A percentile compares a stretch with the other conserved stretches of the same genome.
These are phyloP conservation scores for Penicillium sp. DNA, from an alignment of 2,329 filamentous ascomycete species.

Conservation along the genomic window DNA sequence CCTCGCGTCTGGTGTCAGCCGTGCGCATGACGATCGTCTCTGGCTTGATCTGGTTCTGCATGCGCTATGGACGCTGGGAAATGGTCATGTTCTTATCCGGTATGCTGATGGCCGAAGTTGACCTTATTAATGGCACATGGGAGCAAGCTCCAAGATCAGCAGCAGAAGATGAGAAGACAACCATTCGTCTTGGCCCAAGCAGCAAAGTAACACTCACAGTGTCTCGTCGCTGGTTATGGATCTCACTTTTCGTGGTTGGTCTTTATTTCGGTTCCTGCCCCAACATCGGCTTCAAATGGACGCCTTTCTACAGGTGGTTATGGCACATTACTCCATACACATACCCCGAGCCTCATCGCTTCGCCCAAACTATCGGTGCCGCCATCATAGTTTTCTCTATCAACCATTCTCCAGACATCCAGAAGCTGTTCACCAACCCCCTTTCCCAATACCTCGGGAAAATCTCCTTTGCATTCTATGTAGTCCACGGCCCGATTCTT, in stretches of 20 bases:
- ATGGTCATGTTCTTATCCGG: constrained; percentile 45
- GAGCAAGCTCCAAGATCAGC: constrained; percentile 18
- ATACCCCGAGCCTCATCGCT: constrained; percentile 47
- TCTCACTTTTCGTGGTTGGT: constrained; percentile 40
- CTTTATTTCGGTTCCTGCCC: constrained; percentile 48
- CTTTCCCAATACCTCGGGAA: constrained; percentile 50
- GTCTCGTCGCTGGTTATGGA: constrained; percentile 37
- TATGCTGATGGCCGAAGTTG: constrained; percentile 47
- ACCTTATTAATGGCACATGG: constrained; percentile 44
- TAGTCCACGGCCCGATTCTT: constrained; percentile 49
- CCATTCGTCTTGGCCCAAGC: constrained; percentile 15
- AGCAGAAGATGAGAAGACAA: constrained; percentile 19
- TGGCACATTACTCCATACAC: constrained; percentile 41
- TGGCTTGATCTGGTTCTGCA: constrained; percentile 41
- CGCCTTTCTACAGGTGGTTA: constrained; percentile 46
- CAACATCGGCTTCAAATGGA: constrained; percentile 41
- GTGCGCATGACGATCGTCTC: constrained; percentile 39
- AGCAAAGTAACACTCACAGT: constrained; percentile 23
- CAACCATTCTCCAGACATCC: constrained; percentile 43
- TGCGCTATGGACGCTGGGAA: constrained; percentile 48
- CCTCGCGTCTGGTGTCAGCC: constrained; percentile 37
- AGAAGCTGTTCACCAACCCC: constrained; percentile 43
- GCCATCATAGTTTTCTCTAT: constrained; percentile 46
- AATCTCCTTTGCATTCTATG: constrained; percentile 51
- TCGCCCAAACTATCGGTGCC: constrained; percentile 47